Percentiles rank a stretch among this genome's conserved stretches.
These are phyloP conservation scores for Monilinia polystroma DNA, from an alignment of 2,329 filamentous ascomycete genomes.

Conservation along the genomic window DNA sequence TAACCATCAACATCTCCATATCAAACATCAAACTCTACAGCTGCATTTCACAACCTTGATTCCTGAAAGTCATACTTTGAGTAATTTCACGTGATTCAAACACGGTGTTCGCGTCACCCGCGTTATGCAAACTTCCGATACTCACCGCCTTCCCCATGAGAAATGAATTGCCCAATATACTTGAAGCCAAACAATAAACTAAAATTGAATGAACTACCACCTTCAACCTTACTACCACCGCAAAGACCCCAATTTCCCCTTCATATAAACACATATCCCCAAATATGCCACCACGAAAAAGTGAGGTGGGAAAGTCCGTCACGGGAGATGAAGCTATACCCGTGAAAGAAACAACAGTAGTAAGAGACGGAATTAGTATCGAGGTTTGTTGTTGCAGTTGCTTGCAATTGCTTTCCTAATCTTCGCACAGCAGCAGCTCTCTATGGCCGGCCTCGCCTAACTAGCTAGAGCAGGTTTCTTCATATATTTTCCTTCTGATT, in stretches of 20 bases:
- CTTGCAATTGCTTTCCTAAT: not conserved
- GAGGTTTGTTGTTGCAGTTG: conserved; percentile 46
- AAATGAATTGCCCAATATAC: conserved; percentile 12
- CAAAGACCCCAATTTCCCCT: conserved; percentile 3
- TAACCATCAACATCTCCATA: not conserved
- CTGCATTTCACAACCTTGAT: not conserved
- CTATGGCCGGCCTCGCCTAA: not conserved
- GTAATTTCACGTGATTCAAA: not conserved
- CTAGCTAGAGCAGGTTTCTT: not conserved
- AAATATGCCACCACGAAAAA: conserved; percentile 57
- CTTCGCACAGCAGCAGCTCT: not conserved
- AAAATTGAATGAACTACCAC: conserved; percentile 4
- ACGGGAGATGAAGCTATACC: conserved; percentile 44
- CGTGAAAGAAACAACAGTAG: conserved; percentile 33
- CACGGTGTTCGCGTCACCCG: conserved; percentile 18
- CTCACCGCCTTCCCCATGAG: conserved; percentile 19
- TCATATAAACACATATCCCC: not conserved
- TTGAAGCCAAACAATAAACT: not conserved
- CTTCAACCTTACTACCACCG: not conserved
- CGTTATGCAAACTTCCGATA: not conserved
- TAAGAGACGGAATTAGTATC: conserved; percentile 44
- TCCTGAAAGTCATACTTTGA: not conserved
- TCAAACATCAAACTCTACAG: not conserved
- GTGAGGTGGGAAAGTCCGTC: conserved; percentile 50
- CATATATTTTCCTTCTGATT: too few species aligned